phyloP scores from a whole-genome alignment of 2,329 filamentous ascomycete species.

The Fusarium nematophilum region DNA sequence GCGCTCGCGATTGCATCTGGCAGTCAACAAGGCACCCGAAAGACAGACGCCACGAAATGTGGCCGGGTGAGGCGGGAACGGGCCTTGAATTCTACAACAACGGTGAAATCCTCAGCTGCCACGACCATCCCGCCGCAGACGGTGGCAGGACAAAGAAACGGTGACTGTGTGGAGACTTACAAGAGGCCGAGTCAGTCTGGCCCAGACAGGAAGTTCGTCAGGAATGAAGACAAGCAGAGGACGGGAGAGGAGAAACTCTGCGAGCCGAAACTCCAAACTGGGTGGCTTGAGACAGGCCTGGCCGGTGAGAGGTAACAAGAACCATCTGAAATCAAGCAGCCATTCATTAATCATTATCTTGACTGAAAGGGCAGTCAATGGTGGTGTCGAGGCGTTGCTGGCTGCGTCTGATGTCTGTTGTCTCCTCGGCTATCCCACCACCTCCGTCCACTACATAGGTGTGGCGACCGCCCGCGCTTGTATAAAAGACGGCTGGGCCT shows the following conservation, averaged over 20 bases:
- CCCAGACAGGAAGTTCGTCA: neutral
- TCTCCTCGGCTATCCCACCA: no score
- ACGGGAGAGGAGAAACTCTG: neutral
- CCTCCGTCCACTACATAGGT: no score
- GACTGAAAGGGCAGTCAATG: no score
- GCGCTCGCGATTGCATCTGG: no score
- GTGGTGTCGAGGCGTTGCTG: no score
- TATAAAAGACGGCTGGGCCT: neutral
- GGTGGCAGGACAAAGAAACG: slow-evolving; percentile 19
- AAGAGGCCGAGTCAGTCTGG: slow-evolving; percentile 1
- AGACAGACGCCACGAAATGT: slow-evolving; percentile 22
- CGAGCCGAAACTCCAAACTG: neutral
- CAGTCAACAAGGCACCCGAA: slow-evolving; percentile 22
- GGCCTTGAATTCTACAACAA: slow-evolving; percentile 1
- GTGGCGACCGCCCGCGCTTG: no score
- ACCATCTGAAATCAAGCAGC: slow-evolving; percentile 1
- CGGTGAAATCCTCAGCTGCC: slow-evolving; percentile 14
- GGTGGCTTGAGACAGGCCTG: slow-evolving; percentile 17
- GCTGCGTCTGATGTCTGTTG: no score
- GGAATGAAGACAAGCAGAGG: neutral
- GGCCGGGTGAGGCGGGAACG: slow-evolving; percentile 24
- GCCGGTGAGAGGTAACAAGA: slow-evolving; percentile 5
- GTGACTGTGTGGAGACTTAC: slow-evolving; percentile 14
- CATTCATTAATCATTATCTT: neutral
- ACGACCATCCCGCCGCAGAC: slow-evolving; percentile 8